Evolutionary conservation across 805 yeast genomes (phyloP).

Genomic region (Metschnikowia gruessii): DNA sequence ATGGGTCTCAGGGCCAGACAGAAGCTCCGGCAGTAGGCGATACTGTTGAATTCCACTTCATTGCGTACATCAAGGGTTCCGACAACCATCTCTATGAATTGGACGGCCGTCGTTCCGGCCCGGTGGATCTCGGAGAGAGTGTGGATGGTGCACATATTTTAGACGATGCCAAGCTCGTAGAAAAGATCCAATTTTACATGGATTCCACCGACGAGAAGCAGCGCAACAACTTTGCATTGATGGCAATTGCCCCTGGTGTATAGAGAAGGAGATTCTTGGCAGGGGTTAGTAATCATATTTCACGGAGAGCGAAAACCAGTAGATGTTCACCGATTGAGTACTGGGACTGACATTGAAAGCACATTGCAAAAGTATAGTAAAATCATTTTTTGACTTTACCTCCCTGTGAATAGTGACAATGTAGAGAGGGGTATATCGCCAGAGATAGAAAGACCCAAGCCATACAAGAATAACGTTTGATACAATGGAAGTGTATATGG

Average conservation of each 20-base stretch:
- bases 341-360: too few relatives aligned
- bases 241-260: conserved; percentile 64
- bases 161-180: conserved; percentile 47
- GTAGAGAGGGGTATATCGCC: too few relatives aligned
- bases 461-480: too few relatives aligned
- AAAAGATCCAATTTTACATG: conserved; percentile 66
- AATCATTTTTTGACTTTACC: too few relatives aligned
- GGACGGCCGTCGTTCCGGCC: conserved; percentile 84
- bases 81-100: conserved; percentile 70
- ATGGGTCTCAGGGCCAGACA: conserved; percentile 58
- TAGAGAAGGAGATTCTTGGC: too few relatives aligned
- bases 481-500: too few relatives aligned
- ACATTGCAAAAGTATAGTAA: too few relatives aligned
- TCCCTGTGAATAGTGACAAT: too few relatives aligned
- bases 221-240: conserved; percentile 65
- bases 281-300: too few relatives aligned
- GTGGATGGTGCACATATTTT: conserved; percentile 46
- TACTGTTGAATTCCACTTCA: conserved; percentile 64
- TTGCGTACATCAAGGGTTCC: conserved; percentile 60
- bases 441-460: too few relatives aligned
- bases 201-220: conserved; percentile 56
- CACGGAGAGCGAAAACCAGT: too few relatives aligned
- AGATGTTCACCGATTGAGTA: too few relatives aligned
- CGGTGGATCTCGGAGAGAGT: conserved; percentile 56
- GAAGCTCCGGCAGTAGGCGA: conserved; percentile 60